Conservation (phyloP, 495 filamentous ascomycete genomes). For the Evansstolkia leycettana region DNA sequence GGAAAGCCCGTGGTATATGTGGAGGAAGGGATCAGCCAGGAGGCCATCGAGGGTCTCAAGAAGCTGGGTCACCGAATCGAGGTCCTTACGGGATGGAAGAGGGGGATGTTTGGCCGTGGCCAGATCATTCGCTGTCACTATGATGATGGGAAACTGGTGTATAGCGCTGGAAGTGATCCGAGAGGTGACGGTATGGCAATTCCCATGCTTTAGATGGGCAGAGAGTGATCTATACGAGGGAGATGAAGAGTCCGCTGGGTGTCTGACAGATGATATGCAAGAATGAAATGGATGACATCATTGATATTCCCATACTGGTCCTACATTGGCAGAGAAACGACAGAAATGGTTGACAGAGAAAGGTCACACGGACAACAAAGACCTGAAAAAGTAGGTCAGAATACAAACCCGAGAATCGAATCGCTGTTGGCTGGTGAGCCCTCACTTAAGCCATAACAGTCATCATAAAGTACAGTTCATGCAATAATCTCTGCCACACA, state of each 20-base stretch:
- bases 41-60: conserved; percentile 51
- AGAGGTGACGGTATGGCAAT: conserved; percentile 80
- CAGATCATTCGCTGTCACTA: conserved; percentile 76
- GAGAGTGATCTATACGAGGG: not conserved
- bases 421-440: not conserved
- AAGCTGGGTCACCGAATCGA: conserved; percentile 61
- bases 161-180: conserved; percentile 76
- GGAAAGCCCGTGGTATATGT: conserved; percentile 51
- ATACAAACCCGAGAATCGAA: too few species aligned
- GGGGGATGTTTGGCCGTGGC: conserved; percentile 75
- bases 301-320: too few species aligned
- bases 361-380: too few species aligned
- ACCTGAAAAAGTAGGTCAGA: too few species aligned
- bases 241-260: too few species aligned
- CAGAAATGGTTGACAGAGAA: too few species aligned
- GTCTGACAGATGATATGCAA: too few species aligned
- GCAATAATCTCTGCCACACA: conserved; percentile 8
- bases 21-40: conserved; percentile 71
- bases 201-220: conserved; percentile 27
- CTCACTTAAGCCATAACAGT: conserved; percentile 9
- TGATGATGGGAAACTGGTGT: conserved; percentile 57
- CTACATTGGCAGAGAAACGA: too few species aligned
- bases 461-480: conserved; percentile 4
- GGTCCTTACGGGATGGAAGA: conserved; percentile 51
- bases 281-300: too few species aligned